Evolutionary conservation across 2,329 filamentous ascomycete species (phyloP).

Genomic region (Monilinia fructicola): DNA sequence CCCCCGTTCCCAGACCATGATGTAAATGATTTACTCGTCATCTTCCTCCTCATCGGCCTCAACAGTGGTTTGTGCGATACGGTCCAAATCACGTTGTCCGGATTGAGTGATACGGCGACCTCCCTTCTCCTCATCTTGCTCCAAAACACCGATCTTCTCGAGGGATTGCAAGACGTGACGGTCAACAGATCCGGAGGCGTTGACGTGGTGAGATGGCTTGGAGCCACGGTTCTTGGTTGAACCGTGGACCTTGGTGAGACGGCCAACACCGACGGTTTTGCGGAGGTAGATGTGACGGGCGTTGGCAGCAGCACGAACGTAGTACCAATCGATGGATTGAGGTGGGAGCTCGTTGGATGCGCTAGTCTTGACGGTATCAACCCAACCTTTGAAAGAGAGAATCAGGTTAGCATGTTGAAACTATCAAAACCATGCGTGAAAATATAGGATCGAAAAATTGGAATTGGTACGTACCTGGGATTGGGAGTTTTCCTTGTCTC

Average conservation of each 20-base stretch:
- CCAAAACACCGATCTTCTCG: constrained; percentile 98
- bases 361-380: constrained; percentile 99
- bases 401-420: constrained; percentile 16
- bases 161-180: constrained; percentile 96
- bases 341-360: constrained; percentile 95
- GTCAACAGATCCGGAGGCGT: constrained; percentile 93
- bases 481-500: constrained; percentile 89
- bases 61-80: constrained; percentile 78
- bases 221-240: constrained; percentile 95
- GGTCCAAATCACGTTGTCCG: constrained; percentile 99
- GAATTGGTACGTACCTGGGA: constrained; percentile 67
- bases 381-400: constrained; percentile 69
- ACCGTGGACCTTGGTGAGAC: constrained; percentile 94
- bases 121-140: constrained; percentile 98
- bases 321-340: constrained; percentile 98
- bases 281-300: constrained; percentile 98
- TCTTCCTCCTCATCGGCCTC: constrained; percentile 71
- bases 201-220: constrained; percentile 89
- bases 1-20: constrained; percentile 29
- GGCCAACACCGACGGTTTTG: constrained; percentile 98
- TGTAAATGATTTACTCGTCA: constrained; percentile 57
- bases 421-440: not conserved
- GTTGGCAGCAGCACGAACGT: constrained; percentile 85
- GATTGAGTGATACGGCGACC: constrained; percentile 97
- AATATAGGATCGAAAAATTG: not conserved